Evolutionary conservation across 176 grass and related monocot species (phyloP).

Genomic region (Carex pumila): DNA sequence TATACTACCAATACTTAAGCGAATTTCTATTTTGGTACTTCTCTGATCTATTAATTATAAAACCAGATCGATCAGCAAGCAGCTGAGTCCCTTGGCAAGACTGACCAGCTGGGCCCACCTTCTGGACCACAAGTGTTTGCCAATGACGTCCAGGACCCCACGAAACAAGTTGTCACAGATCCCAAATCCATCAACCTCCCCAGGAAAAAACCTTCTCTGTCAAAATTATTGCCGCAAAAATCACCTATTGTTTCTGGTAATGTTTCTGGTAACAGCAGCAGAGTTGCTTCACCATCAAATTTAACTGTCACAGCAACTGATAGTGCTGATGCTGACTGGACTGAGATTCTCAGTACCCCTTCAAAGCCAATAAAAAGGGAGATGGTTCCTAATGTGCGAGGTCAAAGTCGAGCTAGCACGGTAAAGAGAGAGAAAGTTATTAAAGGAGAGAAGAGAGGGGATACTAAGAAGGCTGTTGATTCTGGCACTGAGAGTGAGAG

Average conservation of each 20-base stretch:
- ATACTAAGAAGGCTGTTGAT: neutral
- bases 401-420: neutral
- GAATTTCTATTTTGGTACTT: neutral
- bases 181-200: slow-evolving; percentile 20
- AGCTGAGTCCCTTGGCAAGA: slow-evolving; percentile 80
- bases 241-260: neutral
- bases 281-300: neutral
- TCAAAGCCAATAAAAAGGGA: slow-evolving; percentile 17
- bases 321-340: slow-evolving; percentile 34
- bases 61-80: slow-evolving; percentile 96
- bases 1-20: too few species aligned
- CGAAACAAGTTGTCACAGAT: neutral
- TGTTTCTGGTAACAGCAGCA: neutral
- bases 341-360: slow-evolving; percentile 34
- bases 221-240: slow-evolving; percentile 8
- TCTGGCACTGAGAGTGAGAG: slow-evolving; percentile 31
- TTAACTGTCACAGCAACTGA: neutral
- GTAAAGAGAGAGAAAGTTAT: neutral
- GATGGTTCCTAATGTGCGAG: neutral
- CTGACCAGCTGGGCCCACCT: slow-evolving; percentile 26
- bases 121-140: slow-evolving; percentile 22
- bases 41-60: neutral
- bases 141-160: neutral
- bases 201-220: slow-evolving; percentile 5
- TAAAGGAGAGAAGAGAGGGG: neutral